A percentile compares a stretch with the other conserved stretches of the same genome.
phyloP scores from a whole-genome alignment of 345 rosid genomes.

The Citrus medica region DNA sequence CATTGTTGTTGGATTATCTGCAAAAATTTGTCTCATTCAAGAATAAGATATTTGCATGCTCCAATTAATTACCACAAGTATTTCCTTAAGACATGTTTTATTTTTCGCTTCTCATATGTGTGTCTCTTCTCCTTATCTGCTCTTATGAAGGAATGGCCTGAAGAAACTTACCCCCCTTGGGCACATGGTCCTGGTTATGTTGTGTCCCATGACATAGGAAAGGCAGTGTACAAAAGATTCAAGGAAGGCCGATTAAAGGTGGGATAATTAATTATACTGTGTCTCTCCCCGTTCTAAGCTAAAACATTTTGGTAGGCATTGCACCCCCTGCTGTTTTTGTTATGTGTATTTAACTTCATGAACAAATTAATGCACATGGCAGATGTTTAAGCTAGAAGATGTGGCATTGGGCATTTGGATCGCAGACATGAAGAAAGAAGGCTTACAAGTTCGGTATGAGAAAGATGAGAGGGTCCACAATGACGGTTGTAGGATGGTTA shows the following conservation, averaged over 20 bases:
- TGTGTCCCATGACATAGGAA: conserved; percentile 76
- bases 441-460: conserved; percentile 52
- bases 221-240: conserved; percentile 53
- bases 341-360: background rate
- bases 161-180: conserved; percentile 80
- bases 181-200: conserved; percentile 97
- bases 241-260: conserved; percentile 66
- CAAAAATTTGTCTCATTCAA: background rate
- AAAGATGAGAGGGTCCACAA: conserved; percentile 66
- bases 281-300: background rate
- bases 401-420: conserved; percentile 99
- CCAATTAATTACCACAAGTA: background rate
- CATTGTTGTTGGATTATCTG: background rate
- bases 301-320: background rate
- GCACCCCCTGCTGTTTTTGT: background rate
- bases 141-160: conserved; percentile 73
- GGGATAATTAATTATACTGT: background rate
- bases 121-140: background rate
- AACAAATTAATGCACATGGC: conserved; percentile 2
- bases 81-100: background rate
- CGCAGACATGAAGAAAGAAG: conserved; percentile 49
- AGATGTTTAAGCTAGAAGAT: conserved; percentile 99
- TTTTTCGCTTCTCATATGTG: background rate
- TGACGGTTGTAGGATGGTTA: conserved; percentile 86
- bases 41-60: background rate